A percentile compares a stretch with the other conserved stretches of the same genome.
Evolutionary conservation across 805 yeast genomes (phyloP).

Genomic region (Yarrowia yakushimensis): DNA sequence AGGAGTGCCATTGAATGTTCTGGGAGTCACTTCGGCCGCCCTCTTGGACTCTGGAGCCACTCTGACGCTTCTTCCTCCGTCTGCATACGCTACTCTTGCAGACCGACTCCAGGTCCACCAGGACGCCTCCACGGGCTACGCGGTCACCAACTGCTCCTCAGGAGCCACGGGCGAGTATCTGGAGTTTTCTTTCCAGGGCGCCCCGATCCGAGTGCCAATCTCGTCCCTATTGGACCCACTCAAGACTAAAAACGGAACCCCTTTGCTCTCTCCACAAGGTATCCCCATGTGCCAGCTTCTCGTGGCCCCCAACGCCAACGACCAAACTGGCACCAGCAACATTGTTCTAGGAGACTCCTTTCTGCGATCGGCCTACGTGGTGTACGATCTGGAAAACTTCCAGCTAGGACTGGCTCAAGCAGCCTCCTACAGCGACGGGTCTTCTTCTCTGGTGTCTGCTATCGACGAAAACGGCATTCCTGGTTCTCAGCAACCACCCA

Average conservation of each 20-base stretch:
- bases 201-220: constrained; percentile 81
- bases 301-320: not conserved
- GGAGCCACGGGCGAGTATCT: constrained; percentile 66
- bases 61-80: constrained; percentile 46
- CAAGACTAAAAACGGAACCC: not conserved
- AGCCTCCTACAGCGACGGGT: constrained; percentile 32
- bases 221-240: constrained; percentile 54
- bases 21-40: constrained; percentile 26
- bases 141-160: not conserved
- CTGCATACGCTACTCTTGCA: not conserved
- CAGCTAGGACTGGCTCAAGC: constrained; percentile 57
- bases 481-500: not conserved
- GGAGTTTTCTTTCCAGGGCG: constrained; percentile 85
- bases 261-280: not conserved
- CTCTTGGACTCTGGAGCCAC: constrained; percentile 59
- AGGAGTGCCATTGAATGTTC: constrained; percentile 20
- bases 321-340: not conserved
- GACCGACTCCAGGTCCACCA: not conserved
- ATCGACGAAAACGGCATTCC: constrained; percentile 3
- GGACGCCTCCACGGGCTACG: constrained; percentile 20
- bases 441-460: constrained; percentile 31
- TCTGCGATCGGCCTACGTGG: constrained; percentile 61
- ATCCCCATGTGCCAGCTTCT: constrained; percentile 28
- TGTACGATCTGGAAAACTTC: constrained; percentile 58
- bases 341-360: constrained; percentile 54